Conservation (phyloP, 169 alveolate genomes). For the Plasmodium chabaudi region DNA sequence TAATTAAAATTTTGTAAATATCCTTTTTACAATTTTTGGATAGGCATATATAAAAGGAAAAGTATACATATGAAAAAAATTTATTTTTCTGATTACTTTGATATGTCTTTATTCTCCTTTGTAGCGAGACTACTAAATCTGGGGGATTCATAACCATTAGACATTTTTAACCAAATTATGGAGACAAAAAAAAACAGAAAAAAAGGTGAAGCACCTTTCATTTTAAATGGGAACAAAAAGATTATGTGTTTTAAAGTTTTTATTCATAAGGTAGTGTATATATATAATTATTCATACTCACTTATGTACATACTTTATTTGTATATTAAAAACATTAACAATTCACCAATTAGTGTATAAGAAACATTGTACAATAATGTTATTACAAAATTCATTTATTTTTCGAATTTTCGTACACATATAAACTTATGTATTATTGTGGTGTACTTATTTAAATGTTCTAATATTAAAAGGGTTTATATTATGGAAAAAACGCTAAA, state of each 20-base stretch:
- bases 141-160: conserved; percentile 26
- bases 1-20: conserved; percentile 1
- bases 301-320: too few species aligned
- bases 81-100: conserved; percentile 38
- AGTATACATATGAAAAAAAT: conserved; percentile 1
- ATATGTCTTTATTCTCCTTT: conserved; percentile 32
- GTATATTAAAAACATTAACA: too few species aligned
- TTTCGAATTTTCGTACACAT: too few species aligned
- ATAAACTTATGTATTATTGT: too few species aligned
- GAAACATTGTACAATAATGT: too few species aligned
- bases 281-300: too few species aligned
- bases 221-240: conserved; percentile 2
- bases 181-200: conserved; percentile 20
- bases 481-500: neutral
- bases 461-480: too few species aligned
- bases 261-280: neutral
- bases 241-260: neutral
- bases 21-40: neutral
- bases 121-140: conserved; percentile 35
- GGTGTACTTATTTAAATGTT: too few species aligned
- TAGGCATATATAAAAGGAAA: neutral
- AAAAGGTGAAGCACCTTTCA: conserved; percentile 32
- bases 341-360: too few species aligned
- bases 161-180: conserved; percentile 5
- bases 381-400: too few species aligned